A percentile compares a stretch with the other conserved stretches of the same genome.
Evolutionary conservation across 495 filamentous ascomycete species (phyloP).

Genomic region (Penicillium goetzii): DNA sequence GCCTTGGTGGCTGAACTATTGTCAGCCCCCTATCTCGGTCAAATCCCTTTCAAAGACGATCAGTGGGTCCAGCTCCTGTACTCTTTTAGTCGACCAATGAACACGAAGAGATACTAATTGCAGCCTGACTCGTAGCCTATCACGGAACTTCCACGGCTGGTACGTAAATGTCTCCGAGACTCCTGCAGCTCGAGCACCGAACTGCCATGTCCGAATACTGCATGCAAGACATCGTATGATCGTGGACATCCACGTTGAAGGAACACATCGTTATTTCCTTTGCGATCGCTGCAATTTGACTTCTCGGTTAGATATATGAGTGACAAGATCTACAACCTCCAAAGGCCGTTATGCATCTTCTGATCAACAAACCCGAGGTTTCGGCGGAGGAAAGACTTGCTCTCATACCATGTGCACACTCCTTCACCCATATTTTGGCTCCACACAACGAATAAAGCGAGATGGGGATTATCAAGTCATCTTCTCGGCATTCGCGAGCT

Average conservation of each 20-base stretch:
- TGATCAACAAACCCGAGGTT: constrained; percentile 11
- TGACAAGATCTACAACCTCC: neutral
- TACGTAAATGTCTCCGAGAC: neutral
- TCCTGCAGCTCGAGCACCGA: neutral
- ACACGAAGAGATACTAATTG: neutral
- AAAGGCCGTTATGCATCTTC: neutral
- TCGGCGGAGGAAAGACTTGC: neutral
- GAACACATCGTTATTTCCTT: neutral
- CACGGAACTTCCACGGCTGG: neutral
- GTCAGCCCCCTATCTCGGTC: neutral
- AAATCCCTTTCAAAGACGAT: neutral
- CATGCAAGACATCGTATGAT: neutral
- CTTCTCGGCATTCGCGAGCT: neutral
- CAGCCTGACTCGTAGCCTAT: neutral
- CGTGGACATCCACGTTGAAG: neutral
- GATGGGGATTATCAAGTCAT: constrained; percentile 1
- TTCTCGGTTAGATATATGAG: constrained; percentile 9
- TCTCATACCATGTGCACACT: constrained; percentile 3
- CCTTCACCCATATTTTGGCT: neutral
- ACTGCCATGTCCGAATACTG: constrained; percentile 1
- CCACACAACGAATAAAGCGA: neutral
- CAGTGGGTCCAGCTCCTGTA: neutral
- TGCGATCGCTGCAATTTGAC: constrained; percentile 4
- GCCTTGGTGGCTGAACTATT: constrained; percentile 3
- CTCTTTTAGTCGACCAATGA: neutral